These are phyloP conservation scores for Aphanocladium album DNA, from an alignment of 2,329 filamentous ascomycete genomes.

Conservation along the genomic window DNA sequence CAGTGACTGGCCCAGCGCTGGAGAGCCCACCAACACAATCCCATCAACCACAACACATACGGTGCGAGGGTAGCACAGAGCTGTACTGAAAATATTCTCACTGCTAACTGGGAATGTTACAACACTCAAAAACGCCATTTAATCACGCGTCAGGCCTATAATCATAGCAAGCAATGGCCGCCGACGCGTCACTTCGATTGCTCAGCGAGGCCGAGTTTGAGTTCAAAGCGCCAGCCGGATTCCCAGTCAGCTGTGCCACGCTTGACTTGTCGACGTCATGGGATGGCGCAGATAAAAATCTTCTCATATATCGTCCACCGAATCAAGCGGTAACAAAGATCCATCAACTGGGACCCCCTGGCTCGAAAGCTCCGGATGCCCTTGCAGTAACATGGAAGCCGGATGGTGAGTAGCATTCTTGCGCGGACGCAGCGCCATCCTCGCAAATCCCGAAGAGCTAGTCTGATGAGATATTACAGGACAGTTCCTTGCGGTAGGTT, in stretches of 20 bases:
- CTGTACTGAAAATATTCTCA: too few species aligned
- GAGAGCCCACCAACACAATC: not conserved
- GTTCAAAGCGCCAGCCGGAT: conserved; percentile 47
- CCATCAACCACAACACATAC: not conserved
- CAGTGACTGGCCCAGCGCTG: not conserved
- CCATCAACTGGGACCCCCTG: conserved; percentile 38
- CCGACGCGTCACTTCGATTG: conserved; percentile 35
- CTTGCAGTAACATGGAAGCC: conserved; percentile 59
- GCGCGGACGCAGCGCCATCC: not conserved
- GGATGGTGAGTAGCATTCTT: conserved; percentile 51
- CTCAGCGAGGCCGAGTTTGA: conserved; percentile 55
- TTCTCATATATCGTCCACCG: conserved; percentile 74
- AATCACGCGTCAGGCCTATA: not conserved
- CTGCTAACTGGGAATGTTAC: not conserved
- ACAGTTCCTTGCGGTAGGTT: conserved; percentile 74
- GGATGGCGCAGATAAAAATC: conserved; percentile 60
- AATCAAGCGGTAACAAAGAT: conserved; percentile 60
- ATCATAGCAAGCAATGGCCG: conserved; percentile 20
- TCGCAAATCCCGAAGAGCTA: not conserved
- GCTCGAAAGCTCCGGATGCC: conserved; percentile 36
- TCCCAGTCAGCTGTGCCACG: conserved; percentile 73
- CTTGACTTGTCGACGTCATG: conserved; percentile 75
- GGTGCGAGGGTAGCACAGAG: not conserved
- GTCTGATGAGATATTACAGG: conserved; percentile 39
- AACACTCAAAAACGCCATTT: not conserved